phyloP scores from a whole-genome alignment of 2,329 filamentous ascomycete species.

The Penicillium sp. region DNA sequence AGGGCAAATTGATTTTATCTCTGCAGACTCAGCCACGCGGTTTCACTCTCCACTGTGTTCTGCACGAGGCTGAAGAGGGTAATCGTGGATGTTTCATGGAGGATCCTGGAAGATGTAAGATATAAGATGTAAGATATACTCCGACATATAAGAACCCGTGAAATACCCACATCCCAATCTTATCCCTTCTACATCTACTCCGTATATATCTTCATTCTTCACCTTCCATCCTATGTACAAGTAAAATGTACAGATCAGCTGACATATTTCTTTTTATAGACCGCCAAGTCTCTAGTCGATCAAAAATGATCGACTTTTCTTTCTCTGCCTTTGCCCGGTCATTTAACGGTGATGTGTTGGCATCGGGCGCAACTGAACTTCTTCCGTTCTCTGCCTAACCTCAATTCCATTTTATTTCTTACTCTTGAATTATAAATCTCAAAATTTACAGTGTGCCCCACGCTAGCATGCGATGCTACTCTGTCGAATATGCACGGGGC shows the following conservation, averaged over 20 bases:
- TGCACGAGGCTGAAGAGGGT: conserved; percentile 16
- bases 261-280: neutral
- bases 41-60: conserved; percentile 1
- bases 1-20: neutral
- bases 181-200: neutral
- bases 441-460: neutral
- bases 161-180: neutral
- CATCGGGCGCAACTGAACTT: conserved; percentile 2
- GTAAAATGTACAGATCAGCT: neutral
- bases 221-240: neutral
- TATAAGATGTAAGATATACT: neutral
- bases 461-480: neutral
- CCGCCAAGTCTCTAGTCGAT: neutral
- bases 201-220: neutral
- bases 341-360: conserved; percentile 7
- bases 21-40: conserved; percentile 17
- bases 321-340: neutral
- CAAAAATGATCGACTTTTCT: neutral
- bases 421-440: neutral
- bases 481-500: neutral
- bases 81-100: conserved; percentile 5
- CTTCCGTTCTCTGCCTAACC: conserved; percentile 1
- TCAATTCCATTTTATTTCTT: neutral
- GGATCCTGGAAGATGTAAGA: neutral
- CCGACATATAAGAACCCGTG: no score